Percentiles rank a stretch among this genome's conserved stretches.
phyloP scores from a whole-genome alignment of 768 basidiomycete genomes.

The Boletus rubescentipes region DNA sequence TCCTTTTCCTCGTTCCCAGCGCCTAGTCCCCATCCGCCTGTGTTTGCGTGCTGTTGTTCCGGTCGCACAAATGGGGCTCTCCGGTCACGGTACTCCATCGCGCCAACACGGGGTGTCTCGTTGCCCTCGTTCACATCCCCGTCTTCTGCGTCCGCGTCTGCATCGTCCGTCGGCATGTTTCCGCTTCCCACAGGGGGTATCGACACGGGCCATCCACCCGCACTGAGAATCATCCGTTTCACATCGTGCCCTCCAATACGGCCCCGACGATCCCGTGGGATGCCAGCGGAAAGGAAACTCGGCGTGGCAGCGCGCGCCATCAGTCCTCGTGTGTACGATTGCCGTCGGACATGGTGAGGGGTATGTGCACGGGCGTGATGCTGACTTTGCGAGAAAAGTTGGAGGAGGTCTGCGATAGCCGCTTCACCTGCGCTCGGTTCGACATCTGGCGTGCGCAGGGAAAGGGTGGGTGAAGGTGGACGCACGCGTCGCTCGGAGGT shows the following conservation, averaged over 20 bases:
- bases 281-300: conserved; percentile 69
- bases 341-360: conserved; percentile 31
- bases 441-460: conserved; percentile 48
- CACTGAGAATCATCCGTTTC: conserved; percentile 29
- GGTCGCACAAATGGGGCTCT: conserved; percentile 31
- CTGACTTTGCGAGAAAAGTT: conserved; percentile 55
- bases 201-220: conserved; percentile 23
- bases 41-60: conserved; percentile 42
- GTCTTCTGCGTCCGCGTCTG: conserved; percentile 32
- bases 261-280: conserved; percentile 77
- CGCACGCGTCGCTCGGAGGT: conserved; percentile 64
- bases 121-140: conserved; percentile 49
- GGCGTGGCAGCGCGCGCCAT: conserved; percentile 40
- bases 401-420: conserved; percentile 66
- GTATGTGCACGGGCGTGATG: conserved; percentile 32
- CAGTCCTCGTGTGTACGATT: conserved; percentile 27
- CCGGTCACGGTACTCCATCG: conserved; percentile 37
- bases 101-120: conserved; percentile 54
- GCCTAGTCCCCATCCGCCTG: conserved; percentile 78
- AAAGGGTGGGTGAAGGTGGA: conserved; percentile 58
- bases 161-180: conserved; percentile 21
- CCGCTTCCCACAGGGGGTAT: conserved; percentile 7
- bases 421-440: conserved; percentile 64
- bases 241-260: conserved; percentile 53
- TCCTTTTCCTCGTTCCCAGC: conserved; percentile 57